Evolutionary conservation across 2,329 filamentous ascomycete genomes (phyloP), one percentile per base, ranked within the genome.

Genomic region (Pseudovirgaria hyperparasitica): DNA sequence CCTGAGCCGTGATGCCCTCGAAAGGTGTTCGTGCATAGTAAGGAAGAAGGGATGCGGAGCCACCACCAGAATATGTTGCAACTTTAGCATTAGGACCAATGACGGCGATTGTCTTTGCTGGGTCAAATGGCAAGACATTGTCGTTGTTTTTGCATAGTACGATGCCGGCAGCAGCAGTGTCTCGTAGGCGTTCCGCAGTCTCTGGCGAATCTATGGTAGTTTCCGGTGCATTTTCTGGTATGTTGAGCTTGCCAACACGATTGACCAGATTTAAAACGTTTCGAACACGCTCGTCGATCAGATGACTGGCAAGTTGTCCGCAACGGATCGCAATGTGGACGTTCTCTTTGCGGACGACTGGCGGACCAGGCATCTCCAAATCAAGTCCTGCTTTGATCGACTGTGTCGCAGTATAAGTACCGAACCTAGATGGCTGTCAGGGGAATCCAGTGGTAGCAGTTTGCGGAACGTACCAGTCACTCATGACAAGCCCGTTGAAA

Each of bases 111-210:
- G 65, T 70, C 11, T 72, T 69, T 4, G 69, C 62, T 44, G 76
- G 80, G 28, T 62, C 64, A 11, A 78, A 50, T 0, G 80, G 80
- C 2, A 86, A 55, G 1, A 78, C 43, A 6, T 58, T 57, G 9
- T 62, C 62, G 2, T 82, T 67, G 30, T 86, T 86, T 56, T 82
- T 84, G 28, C 85, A 55, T 6, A 85, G 58, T 1, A 82, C 78
- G 6, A 81, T 70, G 7, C 71, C 70, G 45, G 82, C 74, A 10
- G 71, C 67, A 9, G 70, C 76, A 22, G 77, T 65, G 25, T 65
- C 61, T 13, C 79, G 65, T 19, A 84, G 65, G 21, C 82, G 54
- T 31, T 69, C 55, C 30, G 72, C 58, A 11, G 67, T 63, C 34
- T 68, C 65, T 0, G 67, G 59, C 5, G 68, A 76, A 42, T 81